These are phyloP conservation scores for Boletus reticulatus DNA, from an alignment of 768 basidiomycete genomes.

Conservation along the genomic window DNA sequence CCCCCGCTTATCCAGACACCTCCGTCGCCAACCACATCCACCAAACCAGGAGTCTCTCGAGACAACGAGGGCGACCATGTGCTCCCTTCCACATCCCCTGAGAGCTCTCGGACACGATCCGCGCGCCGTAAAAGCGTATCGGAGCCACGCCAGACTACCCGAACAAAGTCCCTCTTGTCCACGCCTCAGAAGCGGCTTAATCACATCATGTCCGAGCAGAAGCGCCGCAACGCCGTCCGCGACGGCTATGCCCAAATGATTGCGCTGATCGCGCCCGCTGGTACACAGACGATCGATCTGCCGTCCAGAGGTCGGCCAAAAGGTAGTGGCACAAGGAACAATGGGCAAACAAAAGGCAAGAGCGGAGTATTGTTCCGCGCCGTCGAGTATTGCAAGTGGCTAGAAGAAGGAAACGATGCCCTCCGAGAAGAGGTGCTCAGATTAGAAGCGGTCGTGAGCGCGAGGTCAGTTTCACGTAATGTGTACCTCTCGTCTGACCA, in stretches of 20 bases:
- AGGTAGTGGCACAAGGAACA: constrained; percentile 64
- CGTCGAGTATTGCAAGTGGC: constrained; percentile 80
- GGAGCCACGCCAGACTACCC: constrained; percentile 29
- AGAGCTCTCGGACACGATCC: constrained; percentile 15
- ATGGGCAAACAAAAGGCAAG: constrained; percentile 79
- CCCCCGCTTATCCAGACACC: constrained; percentile 1
- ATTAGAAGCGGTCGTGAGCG: constrained; percentile 48
- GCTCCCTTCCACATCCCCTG: constrained; percentile 6
- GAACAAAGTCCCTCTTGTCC: constrained; percentile 67
- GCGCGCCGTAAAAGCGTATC: constrained; percentile 25
- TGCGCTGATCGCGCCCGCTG: constrained; percentile 75
- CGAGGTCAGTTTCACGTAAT: constrained; percentile 14
- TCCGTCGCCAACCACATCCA: constrained; percentile 4
- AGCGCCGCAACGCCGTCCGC: constrained; percentile 87
- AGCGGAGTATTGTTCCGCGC: constrained; percentile 87
- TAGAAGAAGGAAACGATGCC: constrained; percentile 79
- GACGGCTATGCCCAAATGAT: constrained; percentile 89
- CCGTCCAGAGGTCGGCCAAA: constrained; percentile 80
- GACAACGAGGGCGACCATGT: constrained; percentile 9
- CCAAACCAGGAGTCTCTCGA: constrained; percentile 3
- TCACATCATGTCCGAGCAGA: constrained; percentile 94
- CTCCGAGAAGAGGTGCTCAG: constrained; percentile 65
- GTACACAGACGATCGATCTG: constrained; percentile 66
- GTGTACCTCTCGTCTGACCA: not conserved
- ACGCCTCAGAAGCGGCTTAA: constrained; percentile 87